Conservation (phyloP, 2,329 filamentous ascomycete genomes). For the Pyricularia grisea region DNA sequence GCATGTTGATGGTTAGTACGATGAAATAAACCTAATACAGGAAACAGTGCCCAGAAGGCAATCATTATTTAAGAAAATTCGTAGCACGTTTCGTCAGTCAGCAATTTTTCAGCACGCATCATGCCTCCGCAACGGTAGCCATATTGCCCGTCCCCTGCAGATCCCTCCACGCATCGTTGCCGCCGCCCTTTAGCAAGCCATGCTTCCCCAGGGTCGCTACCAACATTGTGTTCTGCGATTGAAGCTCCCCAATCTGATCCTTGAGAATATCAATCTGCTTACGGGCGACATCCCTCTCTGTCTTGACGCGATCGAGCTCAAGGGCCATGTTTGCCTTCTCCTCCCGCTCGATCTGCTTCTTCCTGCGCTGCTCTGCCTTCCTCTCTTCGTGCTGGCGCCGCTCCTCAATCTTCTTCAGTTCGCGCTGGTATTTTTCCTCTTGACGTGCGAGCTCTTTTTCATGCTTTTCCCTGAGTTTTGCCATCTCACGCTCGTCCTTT, state of each 20-base stretch:
- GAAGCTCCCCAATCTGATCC: slow-evolving; percentile 45
- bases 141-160: neutral
- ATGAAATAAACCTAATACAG: neutral
- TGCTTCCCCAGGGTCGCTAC: slow-evolving; percentile 41
- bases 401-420: slow-evolving; percentile 55
- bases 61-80: neutral
- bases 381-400: slow-evolving; percentile 52
- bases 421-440: slow-evolving; percentile 55
- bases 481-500: slow-evolving; percentile 26
- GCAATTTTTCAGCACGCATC: neutral
- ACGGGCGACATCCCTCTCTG: slow-evolving; percentile 41
- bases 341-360: slow-evolving; percentile 44
- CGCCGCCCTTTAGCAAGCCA: slow-evolving; percentile 5
- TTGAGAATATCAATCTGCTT: slow-evolving; percentile 46
- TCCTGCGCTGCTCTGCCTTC: slow-evolving; percentile 43
- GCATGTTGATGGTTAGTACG: neutral
- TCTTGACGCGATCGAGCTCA: slow-evolving; percentile 41
- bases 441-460: slow-evolving; percentile 54
- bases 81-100: neutral
- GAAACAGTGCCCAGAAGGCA: neutral
- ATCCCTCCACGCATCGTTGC: slow-evolving; percentile 2
- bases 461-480: slow-evolving; percentile 55
- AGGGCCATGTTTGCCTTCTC: slow-evolving; percentile 36
- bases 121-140: neutral
- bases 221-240: slow-evolving; percentile 50